A percentile compares a stretch with the other conserved stretches of the same genome.
Conservation (phyloP, 257 asterid species). For the Nicotiana undulata region DNA sequence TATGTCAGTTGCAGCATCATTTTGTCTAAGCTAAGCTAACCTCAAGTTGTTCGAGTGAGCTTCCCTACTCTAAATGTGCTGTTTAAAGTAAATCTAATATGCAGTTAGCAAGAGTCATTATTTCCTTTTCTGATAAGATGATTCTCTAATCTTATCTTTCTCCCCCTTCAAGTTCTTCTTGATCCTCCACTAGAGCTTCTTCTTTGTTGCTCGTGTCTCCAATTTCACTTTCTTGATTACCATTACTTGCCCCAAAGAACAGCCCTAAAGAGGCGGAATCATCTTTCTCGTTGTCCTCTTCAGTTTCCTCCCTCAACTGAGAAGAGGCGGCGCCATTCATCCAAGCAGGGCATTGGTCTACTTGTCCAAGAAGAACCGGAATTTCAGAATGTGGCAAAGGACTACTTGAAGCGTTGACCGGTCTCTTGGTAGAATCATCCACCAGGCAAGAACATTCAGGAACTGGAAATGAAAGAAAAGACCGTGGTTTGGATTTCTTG, state of each 20-base stretch:
- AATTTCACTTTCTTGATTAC: slow-evolving; percentile 40
- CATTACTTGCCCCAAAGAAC: slow-evolving; percentile 46
- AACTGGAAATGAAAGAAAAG: slow-evolving; percentile 73
- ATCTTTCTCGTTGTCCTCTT: slow-evolving; percentile 51
- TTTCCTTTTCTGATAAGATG: neutral
- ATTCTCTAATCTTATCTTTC: slow-evolving; percentile 44
- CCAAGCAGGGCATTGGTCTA: slow-evolving; percentile 66
- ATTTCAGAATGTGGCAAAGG: slow-evolving; percentile 26
- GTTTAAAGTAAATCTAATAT: neutral
- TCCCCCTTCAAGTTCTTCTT: slow-evolving; percentile 89
- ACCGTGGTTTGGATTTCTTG: slow-evolving; percentile 36
- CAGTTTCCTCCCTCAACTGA: slow-evolving; percentile 34
- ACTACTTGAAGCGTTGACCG: slow-evolving; percentile 30
- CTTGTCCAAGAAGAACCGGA: slow-evolving; percentile 28
- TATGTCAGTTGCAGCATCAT: neutral
- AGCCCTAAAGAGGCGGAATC: slow-evolving; percentile 43
- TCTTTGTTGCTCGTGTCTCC: slow-evolving; percentile 60
- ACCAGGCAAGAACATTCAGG: slow-evolving; percentile 77
- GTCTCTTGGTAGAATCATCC: slow-evolving; percentile 16
- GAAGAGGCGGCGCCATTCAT: slow-evolving; percentile 29
- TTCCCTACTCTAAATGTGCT: neutral
- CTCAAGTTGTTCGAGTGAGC: neutral
- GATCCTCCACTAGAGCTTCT: slow-evolving; percentile 83
- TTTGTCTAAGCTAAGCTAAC: neutral
- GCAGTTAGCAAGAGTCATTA: neutral